Conservation (phyloP, 306 rosid species). For the Casuarina equisetifolia region DNA sequence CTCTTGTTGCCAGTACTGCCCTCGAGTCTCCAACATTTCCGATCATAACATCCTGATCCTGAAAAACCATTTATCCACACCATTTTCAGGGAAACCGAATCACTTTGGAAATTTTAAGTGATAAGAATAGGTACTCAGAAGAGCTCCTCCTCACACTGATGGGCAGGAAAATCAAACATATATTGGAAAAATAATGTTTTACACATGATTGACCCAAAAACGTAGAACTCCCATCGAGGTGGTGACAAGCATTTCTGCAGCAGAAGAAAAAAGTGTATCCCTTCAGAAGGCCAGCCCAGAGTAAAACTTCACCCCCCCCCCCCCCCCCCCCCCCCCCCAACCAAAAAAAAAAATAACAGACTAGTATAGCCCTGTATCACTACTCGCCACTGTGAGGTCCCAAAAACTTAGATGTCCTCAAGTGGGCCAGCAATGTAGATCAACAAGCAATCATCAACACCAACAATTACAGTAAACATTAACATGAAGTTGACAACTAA, state of each 20-base stretch:
- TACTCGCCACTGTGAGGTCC: not conserved
- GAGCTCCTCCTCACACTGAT: not conserved
- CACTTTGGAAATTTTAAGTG: not conserved
- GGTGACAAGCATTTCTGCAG: not conserved
- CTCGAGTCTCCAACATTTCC: conserved; percentile 62
- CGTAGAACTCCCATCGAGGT: not conserved
- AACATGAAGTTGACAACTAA: not conserved
- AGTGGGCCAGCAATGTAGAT: not conserved
- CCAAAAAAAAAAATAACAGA: not conserved
- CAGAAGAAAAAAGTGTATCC: not conserved
- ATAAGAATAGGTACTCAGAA: not conserved
- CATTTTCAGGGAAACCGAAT: not conserved
- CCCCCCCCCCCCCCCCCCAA: too few relatives aligned
- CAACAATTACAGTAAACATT: not conserved
- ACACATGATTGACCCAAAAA: not conserved
- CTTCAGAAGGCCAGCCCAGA: not conserved
- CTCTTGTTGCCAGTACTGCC: conserved; percentile 52
- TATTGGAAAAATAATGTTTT: not conserved
- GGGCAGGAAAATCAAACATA: not conserved
- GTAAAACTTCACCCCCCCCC: not conserved
- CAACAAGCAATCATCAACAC: not conserved
- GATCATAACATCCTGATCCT: conserved; percentile 46
- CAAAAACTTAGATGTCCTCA: not conserved
- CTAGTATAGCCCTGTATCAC: not conserved
- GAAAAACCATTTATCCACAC: not conserved